Conservation (phyloP, 2,329 filamentous ascomycete species). For the Peltaster fructicola region DNA sequence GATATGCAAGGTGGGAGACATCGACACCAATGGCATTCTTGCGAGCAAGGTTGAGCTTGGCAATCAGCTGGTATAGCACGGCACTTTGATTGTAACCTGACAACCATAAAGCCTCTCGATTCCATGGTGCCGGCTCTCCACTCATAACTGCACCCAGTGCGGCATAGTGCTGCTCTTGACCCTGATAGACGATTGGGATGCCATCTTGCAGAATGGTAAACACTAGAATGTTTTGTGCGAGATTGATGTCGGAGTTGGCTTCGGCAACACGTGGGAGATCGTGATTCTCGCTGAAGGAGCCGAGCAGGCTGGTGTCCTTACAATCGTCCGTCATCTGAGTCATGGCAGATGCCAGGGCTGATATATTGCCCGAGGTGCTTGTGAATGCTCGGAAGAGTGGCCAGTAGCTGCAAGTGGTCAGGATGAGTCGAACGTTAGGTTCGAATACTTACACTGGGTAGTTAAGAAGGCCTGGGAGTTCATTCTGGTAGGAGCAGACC, state of each 20-base stretch:
- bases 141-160: too few species aligned
- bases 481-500: conserved; percentile 13
- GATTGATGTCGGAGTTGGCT: conserved; percentile 6
- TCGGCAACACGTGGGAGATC: conserved; percentile 7
- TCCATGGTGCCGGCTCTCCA: conserved; percentile 5
- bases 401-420: conserved; percentile 20
- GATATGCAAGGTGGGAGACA: conserved; percentile 23
- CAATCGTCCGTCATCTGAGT: conserved; percentile 1
- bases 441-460: conserved; percentile 20
- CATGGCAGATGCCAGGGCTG: conserved; percentile 1
- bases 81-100: conserved; percentile 5
- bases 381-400: conserved; percentile 22
- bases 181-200: conserved; percentile 11
- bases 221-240: conserved; percentile 6
- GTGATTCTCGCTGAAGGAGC: conserved; percentile 10
- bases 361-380: conserved; percentile 9
- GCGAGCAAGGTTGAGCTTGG: conserved; percentile 5
- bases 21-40: conserved; percentile 25
- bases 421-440: conserved; percentile 20
- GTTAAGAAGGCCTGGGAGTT: conserved; percentile 16
- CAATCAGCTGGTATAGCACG: conserved; percentile 4
- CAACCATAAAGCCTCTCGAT: conserved; percentile 7
- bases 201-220: conserved; percentile 8
- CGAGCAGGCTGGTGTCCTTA: conserved; percentile 5
- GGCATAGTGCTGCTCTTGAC: conserved; percentile 10